A percentile compares a stretch with the other conserved stretches of the same genome.
These are phyloP conservation scores for Globisporangium nagaii DNA, from an alignment of 352 stramenopile species.

Conservation along the genomic window DNA sequence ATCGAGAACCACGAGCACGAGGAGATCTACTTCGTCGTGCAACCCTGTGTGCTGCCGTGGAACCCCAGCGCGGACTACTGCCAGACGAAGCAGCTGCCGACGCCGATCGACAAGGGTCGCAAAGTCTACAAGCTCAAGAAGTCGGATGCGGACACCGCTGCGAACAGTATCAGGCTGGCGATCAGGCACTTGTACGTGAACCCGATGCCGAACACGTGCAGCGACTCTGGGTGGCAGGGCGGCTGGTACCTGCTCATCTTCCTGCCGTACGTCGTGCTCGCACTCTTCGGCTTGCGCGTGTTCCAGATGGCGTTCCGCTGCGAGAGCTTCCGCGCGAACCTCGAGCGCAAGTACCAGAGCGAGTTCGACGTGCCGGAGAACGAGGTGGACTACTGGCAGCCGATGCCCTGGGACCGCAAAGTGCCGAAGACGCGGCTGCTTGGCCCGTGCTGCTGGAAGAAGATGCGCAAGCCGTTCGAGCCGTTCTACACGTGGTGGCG, in stretches of 20 bases:
- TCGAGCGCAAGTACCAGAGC: conserved; percentile 53
- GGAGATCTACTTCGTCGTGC: conserved; percentile 58
- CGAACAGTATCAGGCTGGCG: conserved; percentile 7
- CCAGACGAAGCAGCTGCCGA: conserved; percentile 26
- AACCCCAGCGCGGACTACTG: conserved; percentile 35
- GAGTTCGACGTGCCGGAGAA: conserved; percentile 50
- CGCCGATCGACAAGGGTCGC: conserved; percentile 26
- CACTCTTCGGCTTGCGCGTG: conserved; percentile 46
- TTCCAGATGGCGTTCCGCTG: conserved; percentile 56
- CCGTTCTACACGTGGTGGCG: conserved; percentile 75
- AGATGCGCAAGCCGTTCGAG: conserved; percentile 52
- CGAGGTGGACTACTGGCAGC: conserved; percentile 72
- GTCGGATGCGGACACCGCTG: conserved; percentile 3
- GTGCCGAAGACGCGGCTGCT: conserved; percentile 58
- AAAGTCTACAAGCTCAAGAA: conserved; percentile 45
- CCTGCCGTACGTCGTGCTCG: conserved; percentile 45
- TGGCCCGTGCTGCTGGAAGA: conserved; percentile 60
- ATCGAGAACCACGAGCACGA: conserved; percentile 44
- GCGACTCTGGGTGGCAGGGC: conserved; percentile 37
- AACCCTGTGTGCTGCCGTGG: conserved; percentile 34
- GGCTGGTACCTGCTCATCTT: conserved; percentile 51
- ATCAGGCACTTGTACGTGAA: conserved; percentile 47
- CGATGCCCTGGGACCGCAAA: conserved; percentile 62
- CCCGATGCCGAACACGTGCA: conserved; percentile 52
- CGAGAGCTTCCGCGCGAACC: conserved; percentile 53